Base-by-base conservation (phyloP, 352 stramenopile species). In the Peronospora belbahrii region DNA sequence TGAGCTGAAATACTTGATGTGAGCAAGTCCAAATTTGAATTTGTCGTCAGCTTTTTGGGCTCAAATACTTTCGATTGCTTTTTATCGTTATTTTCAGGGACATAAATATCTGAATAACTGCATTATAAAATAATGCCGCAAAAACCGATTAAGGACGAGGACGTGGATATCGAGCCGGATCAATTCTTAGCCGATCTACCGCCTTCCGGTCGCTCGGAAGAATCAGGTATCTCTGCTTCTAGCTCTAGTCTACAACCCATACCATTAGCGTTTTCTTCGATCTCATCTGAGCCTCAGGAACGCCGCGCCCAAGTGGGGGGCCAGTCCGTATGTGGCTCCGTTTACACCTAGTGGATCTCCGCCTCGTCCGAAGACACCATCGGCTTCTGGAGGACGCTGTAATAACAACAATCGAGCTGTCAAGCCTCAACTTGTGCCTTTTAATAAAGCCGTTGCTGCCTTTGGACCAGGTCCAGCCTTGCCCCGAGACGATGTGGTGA, bases 261-360 rank as follows among this genome's bases (percentile, higher is more conserved):
- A 11, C 57, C 60, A 31, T 58, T 47, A 28, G 47, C 48, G 15
- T 49, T 41, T 2, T 10, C 4, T 9, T 44, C 49, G 1, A 50
- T 44, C n/a, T 19, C 51, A 13, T 52, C 36, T 0, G 62, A 48
- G 13, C 65, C 73, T 11, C 66, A 81, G 28, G 73, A 85, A 18
- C 67, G 73, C 10, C 73, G 70, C 17, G 75, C 75, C 2, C 72
- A 85, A 51, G 66, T 87, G 5, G 63, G n/a, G 72, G 17, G 72
- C 67, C 33, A 83, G 69, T 50, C 75, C 75, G 19, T 87, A 82
- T 40, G 17, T 87, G 22, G 63, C 72, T 15, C 75, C 75, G 1
- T 87, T 87, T 54, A 87, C 75, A 36, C 75, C 75, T 32, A 63
- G 81, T 52, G 65, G 70, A n/a, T 81, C 70, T 8, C 72, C 75